phyloP scores from a whole-genome alignment of 257 asterid species.

The Solanum paucissectum region DNA sequence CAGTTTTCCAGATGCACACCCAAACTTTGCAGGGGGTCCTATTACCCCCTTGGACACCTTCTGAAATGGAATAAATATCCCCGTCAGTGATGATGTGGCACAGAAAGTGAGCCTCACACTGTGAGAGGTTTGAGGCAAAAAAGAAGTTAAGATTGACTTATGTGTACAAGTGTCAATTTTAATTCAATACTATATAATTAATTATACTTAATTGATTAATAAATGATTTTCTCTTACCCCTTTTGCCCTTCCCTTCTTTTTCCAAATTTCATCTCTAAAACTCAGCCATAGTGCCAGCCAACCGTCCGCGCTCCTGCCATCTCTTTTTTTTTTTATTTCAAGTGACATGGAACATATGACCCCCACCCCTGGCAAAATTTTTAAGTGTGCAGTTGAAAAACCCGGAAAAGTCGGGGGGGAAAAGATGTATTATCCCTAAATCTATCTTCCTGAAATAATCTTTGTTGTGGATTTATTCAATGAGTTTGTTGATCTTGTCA shows the following conservation, averaged over 20 bases:
- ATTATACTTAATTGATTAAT: background rate
- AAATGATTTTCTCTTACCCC: background rate
- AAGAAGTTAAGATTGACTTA: background rate
- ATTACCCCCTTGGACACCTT: background rate
- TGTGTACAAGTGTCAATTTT: background rate
- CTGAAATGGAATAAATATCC: background rate
- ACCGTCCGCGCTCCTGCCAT: background rate
- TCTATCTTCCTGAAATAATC: background rate
- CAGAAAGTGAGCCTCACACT: background rate
- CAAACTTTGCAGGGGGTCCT: background rate
- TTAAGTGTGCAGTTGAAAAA: background rate
- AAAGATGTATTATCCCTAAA: background rate
- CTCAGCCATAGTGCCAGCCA: background rate
- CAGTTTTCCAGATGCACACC: background rate
- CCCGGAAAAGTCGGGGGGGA: background rate
- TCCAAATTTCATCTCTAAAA: background rate
- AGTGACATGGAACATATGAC: background rate
- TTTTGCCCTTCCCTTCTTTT: background rate
- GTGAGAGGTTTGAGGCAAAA: background rate
- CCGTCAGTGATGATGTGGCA: background rate
- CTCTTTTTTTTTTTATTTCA: background rate
- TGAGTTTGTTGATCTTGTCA: background rate
- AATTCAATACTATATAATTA: background rate
- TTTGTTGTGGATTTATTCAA: background rate
- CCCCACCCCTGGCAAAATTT: background rate